phyloP scores from a whole-genome alignment of 176 grass and related monocot species.

The Carex littledalei region DNA sequence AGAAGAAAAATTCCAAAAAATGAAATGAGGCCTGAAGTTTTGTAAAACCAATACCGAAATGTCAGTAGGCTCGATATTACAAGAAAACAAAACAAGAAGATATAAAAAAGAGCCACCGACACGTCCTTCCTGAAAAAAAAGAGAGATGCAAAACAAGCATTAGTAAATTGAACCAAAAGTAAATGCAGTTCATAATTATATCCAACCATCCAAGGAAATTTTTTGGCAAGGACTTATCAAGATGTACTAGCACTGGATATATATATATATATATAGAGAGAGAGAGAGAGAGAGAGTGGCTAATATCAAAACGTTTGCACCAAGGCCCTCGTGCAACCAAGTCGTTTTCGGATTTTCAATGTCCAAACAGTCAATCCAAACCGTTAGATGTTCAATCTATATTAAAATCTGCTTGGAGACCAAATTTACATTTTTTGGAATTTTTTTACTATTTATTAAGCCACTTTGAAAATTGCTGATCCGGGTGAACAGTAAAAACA shows the following conservation, averaged over 20 bases:
- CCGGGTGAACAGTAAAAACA: no score
- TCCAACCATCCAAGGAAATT: neutral
- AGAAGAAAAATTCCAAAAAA: slow-evolving; percentile 66
- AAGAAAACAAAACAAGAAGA: slow-evolving; percentile 59
- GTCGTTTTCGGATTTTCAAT: no score
- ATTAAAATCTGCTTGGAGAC: no score
- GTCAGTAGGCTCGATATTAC: slow-evolving; percentile 54
- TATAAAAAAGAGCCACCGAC: slow-evolving; percentile 56
- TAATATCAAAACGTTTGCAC: no score
- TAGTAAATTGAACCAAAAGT: neutral
- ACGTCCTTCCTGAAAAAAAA: slow-evolving; percentile 61
- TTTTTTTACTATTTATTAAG: no score
- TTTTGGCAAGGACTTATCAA: neutral
- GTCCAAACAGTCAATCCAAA: no score
- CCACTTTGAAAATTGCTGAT: no score
- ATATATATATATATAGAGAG: no score
- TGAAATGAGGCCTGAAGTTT: slow-evolving; percentile 51
- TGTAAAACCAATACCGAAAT: slow-evolving; percentile 59
- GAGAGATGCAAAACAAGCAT: neutral
- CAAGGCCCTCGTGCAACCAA: no score
- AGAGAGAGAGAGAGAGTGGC: no score
- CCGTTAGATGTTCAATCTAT: no score
- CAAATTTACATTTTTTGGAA: no score
- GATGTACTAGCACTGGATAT: neutral
- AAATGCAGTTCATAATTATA: neutral